phyloP scores from a whole-genome alignment of 345 rosid genomes.

The Fremontodendron californicum region DNA sequence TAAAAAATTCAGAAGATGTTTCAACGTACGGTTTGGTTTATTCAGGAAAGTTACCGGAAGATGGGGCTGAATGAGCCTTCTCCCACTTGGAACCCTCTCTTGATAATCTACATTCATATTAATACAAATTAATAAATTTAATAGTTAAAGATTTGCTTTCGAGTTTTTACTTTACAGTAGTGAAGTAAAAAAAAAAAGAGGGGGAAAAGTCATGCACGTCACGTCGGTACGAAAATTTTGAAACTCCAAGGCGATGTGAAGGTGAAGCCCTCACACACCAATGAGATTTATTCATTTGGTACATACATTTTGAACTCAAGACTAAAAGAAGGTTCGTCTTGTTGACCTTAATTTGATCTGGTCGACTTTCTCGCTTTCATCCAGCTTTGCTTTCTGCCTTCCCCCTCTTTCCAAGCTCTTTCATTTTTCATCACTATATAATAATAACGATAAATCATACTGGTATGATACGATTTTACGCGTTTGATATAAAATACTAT shows the following conservation, averaged over 20 bases:
- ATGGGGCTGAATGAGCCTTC: conserved; percentile 1
- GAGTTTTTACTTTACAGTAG: too few species aligned
- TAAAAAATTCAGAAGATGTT: neutral
- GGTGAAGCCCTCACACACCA: neutral
- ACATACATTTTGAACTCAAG: neutral
- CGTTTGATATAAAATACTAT: neutral
- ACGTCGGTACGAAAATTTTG: neutral
- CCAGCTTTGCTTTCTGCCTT: too few species aligned
- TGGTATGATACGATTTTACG: too few species aligned
- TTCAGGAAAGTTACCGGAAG: conserved; percentile 39
- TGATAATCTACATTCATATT: neutral
- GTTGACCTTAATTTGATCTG: neutral
- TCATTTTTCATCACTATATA: neutral
- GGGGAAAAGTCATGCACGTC: neutral
- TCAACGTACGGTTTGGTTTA: neutral
- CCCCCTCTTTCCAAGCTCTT: neutral
- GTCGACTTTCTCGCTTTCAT: neutral
- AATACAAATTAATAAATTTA: too few species aligned
- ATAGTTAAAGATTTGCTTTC: too few species aligned
- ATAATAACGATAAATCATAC: too few species aligned
- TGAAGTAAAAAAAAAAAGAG: neutral
- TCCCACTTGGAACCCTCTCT: conserved; percentile 5
- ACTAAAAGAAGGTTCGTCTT: neutral
- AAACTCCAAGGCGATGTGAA: neutral
- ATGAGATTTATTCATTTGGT: neutral